A percentile compares a stretch with the other conserved stretches of the same genome.
Evolutionary conservation across 164 flowering plant species (phyloP).

Genomic region (Chloranthus sessilifolius): DNA sequence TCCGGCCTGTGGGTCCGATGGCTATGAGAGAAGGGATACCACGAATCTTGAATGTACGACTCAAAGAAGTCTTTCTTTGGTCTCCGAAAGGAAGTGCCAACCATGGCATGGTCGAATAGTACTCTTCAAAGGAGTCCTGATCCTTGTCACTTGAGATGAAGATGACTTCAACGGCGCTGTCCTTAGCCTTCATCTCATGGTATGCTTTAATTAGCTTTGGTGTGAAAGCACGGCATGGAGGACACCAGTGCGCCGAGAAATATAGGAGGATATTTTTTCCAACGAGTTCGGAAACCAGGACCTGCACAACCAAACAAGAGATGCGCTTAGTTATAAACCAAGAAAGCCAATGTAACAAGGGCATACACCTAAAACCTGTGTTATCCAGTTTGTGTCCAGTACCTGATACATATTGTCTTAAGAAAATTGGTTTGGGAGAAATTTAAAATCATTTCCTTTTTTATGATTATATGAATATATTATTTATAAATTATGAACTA

Average conservation of each 20-base stretch:
- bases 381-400: too few relatives aligned
- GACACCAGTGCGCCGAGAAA: conserved; percentile 76
- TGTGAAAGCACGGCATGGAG: conserved; percentile 58
- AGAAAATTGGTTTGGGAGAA: too few relatives aligned
- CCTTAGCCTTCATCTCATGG: conserved; percentile 49
- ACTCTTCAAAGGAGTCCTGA: conserved; percentile 50
- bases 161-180: conserved; percentile 52
- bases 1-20: conserved; percentile 58
- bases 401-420: too few relatives aligned
- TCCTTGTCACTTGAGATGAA: conserved; percentile 58
- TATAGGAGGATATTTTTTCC: conserved; percentile 63
- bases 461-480: too few relatives aligned
- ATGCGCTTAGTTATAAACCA: background rate
- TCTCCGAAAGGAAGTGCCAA: conserved; percentile 70
- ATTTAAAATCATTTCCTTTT: too few relatives aligned
- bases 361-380: too few relatives aligned
- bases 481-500: too few relatives aligned
- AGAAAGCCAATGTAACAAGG: too few relatives aligned
- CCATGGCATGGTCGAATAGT: conserved; percentile 68
- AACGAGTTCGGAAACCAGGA: conserved; percentile 53
- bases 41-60: conserved; percentile 37
- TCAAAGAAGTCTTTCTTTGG: conserved; percentile 28
- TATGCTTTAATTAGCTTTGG: conserved; percentile 57
- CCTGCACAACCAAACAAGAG: too few relatives aligned
- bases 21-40: conserved; percentile 59